These are phyloP conservation scores for Aphanocladium album DNA, from an alignment of 2,329 filamentous ascomycete genomes.

Conservation along the genomic window DNA sequence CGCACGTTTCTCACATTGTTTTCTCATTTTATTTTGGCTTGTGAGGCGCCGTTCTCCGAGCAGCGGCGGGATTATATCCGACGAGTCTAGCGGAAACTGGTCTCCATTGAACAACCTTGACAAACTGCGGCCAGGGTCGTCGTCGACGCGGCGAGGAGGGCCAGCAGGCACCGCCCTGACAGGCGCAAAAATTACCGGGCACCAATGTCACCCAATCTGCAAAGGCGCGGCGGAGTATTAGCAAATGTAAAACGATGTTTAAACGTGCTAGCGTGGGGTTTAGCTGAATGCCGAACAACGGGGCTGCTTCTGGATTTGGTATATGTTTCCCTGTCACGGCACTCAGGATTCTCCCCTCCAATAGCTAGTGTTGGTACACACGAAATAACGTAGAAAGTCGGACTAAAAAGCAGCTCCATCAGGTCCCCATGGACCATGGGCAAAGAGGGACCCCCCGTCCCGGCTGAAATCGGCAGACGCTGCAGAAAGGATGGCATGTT, in stretches of 20 bases:
- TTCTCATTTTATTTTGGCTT: neutral
- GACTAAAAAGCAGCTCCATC: slow-evolving; percentile 8
- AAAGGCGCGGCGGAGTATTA: slow-evolving; percentile 4
- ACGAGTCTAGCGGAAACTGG: neutral
- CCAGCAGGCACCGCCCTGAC: neutral
- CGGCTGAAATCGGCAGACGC: slow-evolving; percentile 13
- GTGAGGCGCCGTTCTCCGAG: slow-evolving; percentile 9
- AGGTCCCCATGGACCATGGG: neutral
- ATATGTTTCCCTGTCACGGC: neutral
- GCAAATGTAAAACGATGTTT: neutral
- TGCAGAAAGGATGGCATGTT: slow-evolving; percentile 4
- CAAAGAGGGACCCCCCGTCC: slow-evolving; percentile 5
- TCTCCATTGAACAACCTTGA: slow-evolving; percentile 11
- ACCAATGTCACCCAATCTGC: slow-evolving; percentile 3
- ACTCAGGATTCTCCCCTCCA: neutral
- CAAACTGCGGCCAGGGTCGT: neutral
- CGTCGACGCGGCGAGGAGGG: no score
- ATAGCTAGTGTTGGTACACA: neutral
- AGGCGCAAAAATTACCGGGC: neutral
- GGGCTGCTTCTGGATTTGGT: neutral
- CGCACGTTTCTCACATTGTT: neutral
- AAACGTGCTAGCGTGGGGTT: slow-evolving; percentile 11
- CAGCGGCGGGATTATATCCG: slow-evolving; percentile 8
- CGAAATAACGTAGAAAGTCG: neutral
- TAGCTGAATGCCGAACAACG: slow-evolving; percentile 6